Evolutionary conservation across 129 eudicot genomes (phyloP), one percentile per base, ranked within the genome.

Genomic region (Escallonia rubra): DNA sequence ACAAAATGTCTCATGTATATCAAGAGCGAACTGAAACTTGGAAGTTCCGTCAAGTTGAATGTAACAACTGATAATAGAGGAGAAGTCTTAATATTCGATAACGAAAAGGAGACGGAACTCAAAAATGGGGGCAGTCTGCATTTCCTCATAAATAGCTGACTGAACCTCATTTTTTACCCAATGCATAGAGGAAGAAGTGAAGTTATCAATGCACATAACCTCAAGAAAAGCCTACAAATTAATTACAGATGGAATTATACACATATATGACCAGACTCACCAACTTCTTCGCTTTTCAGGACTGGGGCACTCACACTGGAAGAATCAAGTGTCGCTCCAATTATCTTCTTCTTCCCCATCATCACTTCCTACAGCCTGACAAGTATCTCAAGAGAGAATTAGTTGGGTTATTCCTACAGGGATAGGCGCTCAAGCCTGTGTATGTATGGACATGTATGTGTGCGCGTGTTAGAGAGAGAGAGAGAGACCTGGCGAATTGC

Each of bases 401-500:
- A 5, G 11, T 46, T 1, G 50, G 0, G 34, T 23, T 23, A 23
- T 23, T 23, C 34, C 34, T 23, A 23, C 34, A 23, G 34, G 50
- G 10, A 46, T 2, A 11, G 34, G 14, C 0, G 34, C 23, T 2
- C 0, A 23, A 23, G 34, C 1, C 34, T 23, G 34, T 23, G 34
- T 23, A 1, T 14, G 4, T 16, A 54, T 12, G 14, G 34, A 13
- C 6, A 54, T 54, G 34, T 14, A 54, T 11, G 7, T 2, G 14
- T 2, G 14, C 34, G 14, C 7, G 34, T 13, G 12, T 50, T 1
- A 5, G n/a, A n/a, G 10, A 44, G 50, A 47, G 53, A 47, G 54
- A 40, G 61, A 40, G 40, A 63, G 39, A 93, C 99, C 99, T 89
- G 86, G 69, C 99, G 93, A 54, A 94, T 85, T 64, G 96, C 90